Conservation (phyloP, 352 stramenopile genomes). For the Aphanomyces astaci region DNA sequence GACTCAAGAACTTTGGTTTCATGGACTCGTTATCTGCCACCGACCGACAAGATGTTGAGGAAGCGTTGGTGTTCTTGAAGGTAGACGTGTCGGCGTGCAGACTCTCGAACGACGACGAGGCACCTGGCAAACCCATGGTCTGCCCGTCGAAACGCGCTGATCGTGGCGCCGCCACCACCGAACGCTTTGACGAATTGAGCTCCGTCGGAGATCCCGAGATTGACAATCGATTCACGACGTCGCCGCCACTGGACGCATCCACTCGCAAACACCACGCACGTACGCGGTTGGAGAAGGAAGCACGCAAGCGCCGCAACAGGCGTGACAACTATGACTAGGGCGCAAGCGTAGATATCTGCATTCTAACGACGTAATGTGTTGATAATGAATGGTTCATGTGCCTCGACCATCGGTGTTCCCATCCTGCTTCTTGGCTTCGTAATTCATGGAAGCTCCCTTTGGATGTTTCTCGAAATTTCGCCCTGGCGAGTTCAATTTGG, state of each 20-base stretch:
- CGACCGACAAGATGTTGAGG: background rate
- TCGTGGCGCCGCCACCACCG: no score
- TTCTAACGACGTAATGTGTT: background rate
- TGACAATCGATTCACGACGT: background rate
- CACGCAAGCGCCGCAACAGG: background rate
- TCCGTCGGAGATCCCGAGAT: background rate
- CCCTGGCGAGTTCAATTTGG: background rate
- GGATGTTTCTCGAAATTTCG: conserved; percentile 11
- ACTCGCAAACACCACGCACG: background rate
- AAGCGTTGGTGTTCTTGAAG: background rate
- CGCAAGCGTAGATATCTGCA: no score
- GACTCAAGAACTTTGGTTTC: background rate
- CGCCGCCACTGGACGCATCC: background rate
- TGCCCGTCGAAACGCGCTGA: background rate
- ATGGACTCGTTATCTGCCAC: background rate
- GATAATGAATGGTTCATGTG: background rate
- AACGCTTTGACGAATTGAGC: background rate
- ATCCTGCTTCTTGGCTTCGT: no score
- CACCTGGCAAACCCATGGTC: background rate
- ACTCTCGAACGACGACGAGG: background rate
- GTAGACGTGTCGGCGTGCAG: background rate
- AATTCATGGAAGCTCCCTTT: background rate
- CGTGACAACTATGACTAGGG: background rate
- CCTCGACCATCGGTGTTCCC: no score
- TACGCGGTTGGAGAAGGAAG: background rate